Evolutionary conservation across 2,329 filamentous ascomycete species (phyloP).

Genomic region (Phialemonium atrogriseum): DNA sequence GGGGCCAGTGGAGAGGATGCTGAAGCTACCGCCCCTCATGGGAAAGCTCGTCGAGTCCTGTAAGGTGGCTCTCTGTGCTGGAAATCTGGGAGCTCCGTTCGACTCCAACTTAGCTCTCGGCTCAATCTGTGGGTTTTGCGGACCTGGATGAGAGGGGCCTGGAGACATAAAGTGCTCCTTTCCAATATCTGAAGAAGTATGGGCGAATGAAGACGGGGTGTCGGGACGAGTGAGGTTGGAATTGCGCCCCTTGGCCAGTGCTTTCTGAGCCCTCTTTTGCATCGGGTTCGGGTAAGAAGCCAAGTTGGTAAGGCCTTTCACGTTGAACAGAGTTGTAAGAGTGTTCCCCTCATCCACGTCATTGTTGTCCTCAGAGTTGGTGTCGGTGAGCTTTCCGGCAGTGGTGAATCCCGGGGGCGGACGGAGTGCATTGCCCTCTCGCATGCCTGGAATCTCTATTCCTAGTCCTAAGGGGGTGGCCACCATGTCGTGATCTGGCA

Average conservation of each 20-base stretch:
- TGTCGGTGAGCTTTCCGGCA: constrained; percentile 5
- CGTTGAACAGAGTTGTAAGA: constrained; percentile 25
- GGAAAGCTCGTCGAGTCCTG: no score
- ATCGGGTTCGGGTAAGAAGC: constrained; percentile 48
- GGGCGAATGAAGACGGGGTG: constrained; percentile 8
- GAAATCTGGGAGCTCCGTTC: no score
- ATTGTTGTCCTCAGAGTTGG: constrained; percentile 16
- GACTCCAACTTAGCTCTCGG: no score
- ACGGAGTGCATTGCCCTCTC: constrained; percentile 18
- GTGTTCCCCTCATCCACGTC: constrained; percentile 19
- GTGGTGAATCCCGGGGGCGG: constrained; percentile 3
- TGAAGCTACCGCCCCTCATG: no score
- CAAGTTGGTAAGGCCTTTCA: constrained; percentile 43
- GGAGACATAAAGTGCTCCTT: no score
- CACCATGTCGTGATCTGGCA: constrained; percentile 4
- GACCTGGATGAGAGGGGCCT: no score
- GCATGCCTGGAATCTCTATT: constrained; percentile 16
- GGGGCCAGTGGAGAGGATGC: constrained; percentile 20
- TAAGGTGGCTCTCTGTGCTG: no score
- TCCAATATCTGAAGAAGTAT: constrained; percentile 6
- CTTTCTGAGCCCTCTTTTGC: constrained; percentile 41
- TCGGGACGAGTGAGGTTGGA: constrained; percentile 11
- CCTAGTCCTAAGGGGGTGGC: not conserved
- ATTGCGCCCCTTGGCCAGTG: constrained; percentile 22
- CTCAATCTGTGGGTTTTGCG: no score